Base-by-base conservation (phyloP, 148 eudicot species). In the Fagopyrum esculentum region DNA sequence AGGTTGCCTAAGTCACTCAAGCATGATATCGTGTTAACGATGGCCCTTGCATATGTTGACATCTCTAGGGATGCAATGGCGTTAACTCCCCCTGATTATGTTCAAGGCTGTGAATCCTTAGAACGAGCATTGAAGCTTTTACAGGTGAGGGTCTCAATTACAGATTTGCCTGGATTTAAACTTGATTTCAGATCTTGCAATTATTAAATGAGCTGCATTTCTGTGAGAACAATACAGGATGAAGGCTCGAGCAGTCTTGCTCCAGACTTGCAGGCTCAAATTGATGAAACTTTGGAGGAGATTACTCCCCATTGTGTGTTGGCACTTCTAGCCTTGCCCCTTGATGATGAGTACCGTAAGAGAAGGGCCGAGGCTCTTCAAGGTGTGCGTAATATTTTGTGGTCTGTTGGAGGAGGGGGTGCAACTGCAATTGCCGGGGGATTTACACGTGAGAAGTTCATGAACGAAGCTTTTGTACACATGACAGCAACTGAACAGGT, bases 361-460 rank as follows among this genome's bases (percentile, higher is more conserved):
- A 95, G 84, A 80, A 90, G 99, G 81, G 85, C 78, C 77, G 97
- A 92, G 82, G 99, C 97, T 78, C 98, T 95, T 74, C 99, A 90
- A 83, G 98, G 99, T 68, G 86, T 95, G 74, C 91, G 96, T 75
- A 90, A 90, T 72, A 90, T 95, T 61, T 79, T 95, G 63, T 95
- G 98, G 96, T 86, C 99, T 84, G 99, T 95, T 66, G 99, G 99
- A 80, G 99, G 96, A 63, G 99, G 99, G 49, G 99, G 99, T 78
- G 99, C 98, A 51, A 87, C 90, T 73, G 94, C 98, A 75, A 77
- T 95, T 70, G 91, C 89, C 47, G 98, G 99, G 29, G 99, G 94
- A 52, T 92, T 84, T 78, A 90, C 97, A 10, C 98, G 99, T 57
- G 99, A 95, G 77, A 86, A 86, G 80, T 92, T 90, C 82, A 92